A percentile compares a stretch with the other conserved stretches of the same genome.
These are phyloP conservation scores for Mycena crocata DNA, from an alignment of 768 basidiomycete species.

Conservation along the genomic window DNA sequence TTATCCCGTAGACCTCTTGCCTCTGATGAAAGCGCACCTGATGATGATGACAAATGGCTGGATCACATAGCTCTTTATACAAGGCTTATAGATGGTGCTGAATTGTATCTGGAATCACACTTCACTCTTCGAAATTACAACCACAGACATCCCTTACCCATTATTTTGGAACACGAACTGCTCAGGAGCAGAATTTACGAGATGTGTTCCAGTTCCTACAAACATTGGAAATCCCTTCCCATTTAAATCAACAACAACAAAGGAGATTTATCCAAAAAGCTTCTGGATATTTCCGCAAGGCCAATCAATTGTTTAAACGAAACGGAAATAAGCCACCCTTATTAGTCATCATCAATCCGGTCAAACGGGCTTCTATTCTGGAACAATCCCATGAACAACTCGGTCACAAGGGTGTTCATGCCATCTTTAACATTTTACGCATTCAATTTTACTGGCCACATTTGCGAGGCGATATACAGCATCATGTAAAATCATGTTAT, in stretches of 20 bases:
- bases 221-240: no score
- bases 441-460: conserved; percentile 42
- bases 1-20: conserved; percentile 43
- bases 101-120: neutral
- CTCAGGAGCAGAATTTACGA: no score
- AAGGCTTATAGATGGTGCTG: neutral
- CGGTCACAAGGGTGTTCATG: conserved; percentile 37
- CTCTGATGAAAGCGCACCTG: conserved; percentile 33
- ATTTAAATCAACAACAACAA: neutral
- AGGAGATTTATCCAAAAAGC: conserved; percentile 30
- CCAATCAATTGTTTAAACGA: conserved; percentile 22
- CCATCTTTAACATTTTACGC: conserved; percentile 6
- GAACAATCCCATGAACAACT: conserved; percentile 34
- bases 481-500: conserved; percentile 40
- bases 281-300: conserved; percentile 20
- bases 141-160: no score
- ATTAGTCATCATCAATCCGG: conserved; percentile 28
- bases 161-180: no score
- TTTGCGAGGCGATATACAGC: conserved; percentile 24
- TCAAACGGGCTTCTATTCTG: conserved; percentile 2
- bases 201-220: no score
- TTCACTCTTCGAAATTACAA: no score
- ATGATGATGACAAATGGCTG: conserved; percentile 42
- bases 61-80: conserved; percentile 23
- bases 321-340: neutral